phyloP scores from a whole-genome alignment of 2,329 filamentous ascomycete species.

The Thyridium curvatum region DNA sequence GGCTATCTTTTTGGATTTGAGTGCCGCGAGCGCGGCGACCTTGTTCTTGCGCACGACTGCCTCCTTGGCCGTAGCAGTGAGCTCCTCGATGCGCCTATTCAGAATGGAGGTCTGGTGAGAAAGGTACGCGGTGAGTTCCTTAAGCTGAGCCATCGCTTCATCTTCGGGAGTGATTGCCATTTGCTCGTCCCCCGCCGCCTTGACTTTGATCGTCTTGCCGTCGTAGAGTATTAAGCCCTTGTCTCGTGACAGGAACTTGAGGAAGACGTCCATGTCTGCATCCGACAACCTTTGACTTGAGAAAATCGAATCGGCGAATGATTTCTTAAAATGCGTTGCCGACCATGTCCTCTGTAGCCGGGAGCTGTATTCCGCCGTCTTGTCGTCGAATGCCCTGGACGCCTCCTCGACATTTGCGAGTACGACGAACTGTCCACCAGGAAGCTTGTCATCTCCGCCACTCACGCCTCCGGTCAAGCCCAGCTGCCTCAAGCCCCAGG shows the following conservation, averaged over 20 bases:
- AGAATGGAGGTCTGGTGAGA: conserved; percentile 66
- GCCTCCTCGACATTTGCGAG: conserved; percentile 56
- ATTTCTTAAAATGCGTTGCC: conserved; percentile 54
- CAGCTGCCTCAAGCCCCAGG: conserved; percentile 69
- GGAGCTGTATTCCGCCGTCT: conserved; percentile 32
- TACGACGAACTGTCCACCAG: conserved; percentile 58
- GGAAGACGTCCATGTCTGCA: conserved; percentile 61
- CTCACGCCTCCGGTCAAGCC: conserved; percentile 20
- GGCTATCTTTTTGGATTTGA: conserved; percentile 76
- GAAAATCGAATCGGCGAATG: conserved; percentile 48
- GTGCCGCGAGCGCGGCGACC: conserved; percentile 66
- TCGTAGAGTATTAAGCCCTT: conserved; percentile 53
- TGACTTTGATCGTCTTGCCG: conserved; percentile 69
- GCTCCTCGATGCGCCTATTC: conserved; percentile 56
- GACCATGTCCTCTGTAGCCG: conserved; percentile 64
- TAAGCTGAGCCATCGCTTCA: conserved; percentile 74
- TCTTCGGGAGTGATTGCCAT: conserved; percentile 67
- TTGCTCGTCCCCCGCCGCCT: conserved; percentile 29
- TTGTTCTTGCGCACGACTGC: conserved; percentile 70
- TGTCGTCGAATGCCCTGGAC: conserved; percentile 45
- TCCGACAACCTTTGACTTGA: conserved; percentile 47
- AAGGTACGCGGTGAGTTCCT: conserved; percentile 69
- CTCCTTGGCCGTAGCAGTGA: conserved; percentile 59
- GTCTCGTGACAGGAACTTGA: conserved; percentile 65
- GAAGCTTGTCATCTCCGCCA: conserved; percentile 43